Evolutionary conservation across 1,139 yeast species (phyloP).

Genomic region (Taiozyma onychis): DNA sequence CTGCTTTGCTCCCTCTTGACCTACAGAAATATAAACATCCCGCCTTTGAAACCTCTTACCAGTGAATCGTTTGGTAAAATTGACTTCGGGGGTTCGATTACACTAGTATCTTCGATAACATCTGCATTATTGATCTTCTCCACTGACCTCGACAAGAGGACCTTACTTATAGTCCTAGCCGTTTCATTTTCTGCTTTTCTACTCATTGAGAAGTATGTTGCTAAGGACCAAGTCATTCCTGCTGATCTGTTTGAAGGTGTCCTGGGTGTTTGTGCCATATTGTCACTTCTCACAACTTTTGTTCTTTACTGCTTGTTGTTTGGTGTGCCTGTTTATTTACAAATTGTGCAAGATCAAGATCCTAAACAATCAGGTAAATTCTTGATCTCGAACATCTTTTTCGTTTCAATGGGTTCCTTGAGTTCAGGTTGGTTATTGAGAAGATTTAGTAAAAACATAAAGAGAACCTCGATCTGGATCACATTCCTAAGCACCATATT

Average conservation of each 20-base stretch:
- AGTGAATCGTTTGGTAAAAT: constrained; percentile 49
- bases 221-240: constrained; percentile 52
- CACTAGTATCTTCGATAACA: constrained; percentile 51
- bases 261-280: constrained; percentile 44
- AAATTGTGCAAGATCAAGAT: constrained; percentile 43
- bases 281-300: constrained; percentile 50
- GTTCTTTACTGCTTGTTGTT: constrained; percentile 40
- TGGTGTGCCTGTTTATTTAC: constrained; percentile 48
- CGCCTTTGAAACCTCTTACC: constrained; percentile 29
- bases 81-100: constrained; percentile 69
- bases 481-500: constrained; percentile 9
- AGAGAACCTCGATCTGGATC: constrained; percentile 1
- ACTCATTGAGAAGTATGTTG: constrained; percentile 40
- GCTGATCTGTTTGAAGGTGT: constrained; percentile 42
- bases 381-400: constrained; percentile 40
- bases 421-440: constrained; percentile 44
- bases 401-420: constrained; percentile 55
- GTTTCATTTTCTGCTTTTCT: constrained; percentile 27
- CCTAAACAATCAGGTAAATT: constrained; percentile 48
- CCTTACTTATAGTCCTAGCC: constrained; percentile 6
- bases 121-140: constrained; percentile 39
- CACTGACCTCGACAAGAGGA: constrained; percentile 4
- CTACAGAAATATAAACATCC: constrained; percentile 33
- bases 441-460: constrained; percentile 5
- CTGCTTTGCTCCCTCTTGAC: constrained; percentile 46